Evolutionary conservation across 2,329 filamentous ascomycete species (phyloP), one percentile per base, ranked within the genome.

Genomic region (Neoscytalidium dimidiatum): DNA sequence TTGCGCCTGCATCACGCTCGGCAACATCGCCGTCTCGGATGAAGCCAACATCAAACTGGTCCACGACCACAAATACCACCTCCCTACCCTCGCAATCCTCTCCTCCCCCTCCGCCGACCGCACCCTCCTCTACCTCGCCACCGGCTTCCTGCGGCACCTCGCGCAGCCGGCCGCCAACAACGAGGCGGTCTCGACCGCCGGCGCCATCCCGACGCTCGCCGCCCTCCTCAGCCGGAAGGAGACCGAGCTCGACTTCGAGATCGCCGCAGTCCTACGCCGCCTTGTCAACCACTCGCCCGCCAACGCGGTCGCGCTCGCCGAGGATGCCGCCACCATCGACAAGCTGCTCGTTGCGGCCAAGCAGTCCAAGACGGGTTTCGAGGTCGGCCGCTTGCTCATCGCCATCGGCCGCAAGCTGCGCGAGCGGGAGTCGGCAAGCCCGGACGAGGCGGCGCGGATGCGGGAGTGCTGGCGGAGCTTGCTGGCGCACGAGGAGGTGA

Each of bases 241-340:
- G 19, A 35, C 53, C 4, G 53, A 65, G 31, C 35, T 65, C 19
- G 63, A 75, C 41, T 83, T 82, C 67, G 81, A 83, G 61, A 66
- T 82, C 9, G 80, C 75, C 0, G 75, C 77, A 11, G 75, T 81
- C 11, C 77, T 79, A 0, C 75, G 80, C 4, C 80, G 75, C 0
- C 82, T 82, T 70, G 56, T 52, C 43, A 65, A 65, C 63, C 26
- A 65, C 56, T 65, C 63, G 8, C 33, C 14, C 35, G 26, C 17
- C 31, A 61, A 35, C 26, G 46, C 63, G 14, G 44, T n/a, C 8
- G 26, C 35, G 11, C 35, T 65, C 17, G 46, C 57, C 33, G 11
- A 23, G 13, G 33, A 52, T 13, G 4, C 23, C n/a, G n/a, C 5
- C 23, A 31, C 44, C 13, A 14, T 65, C 44, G 46, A 14, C 29